phyloP scores from a whole-genome alignment of 768 basidiomycete species.

The Kwoniella dejecticola region DNA sequence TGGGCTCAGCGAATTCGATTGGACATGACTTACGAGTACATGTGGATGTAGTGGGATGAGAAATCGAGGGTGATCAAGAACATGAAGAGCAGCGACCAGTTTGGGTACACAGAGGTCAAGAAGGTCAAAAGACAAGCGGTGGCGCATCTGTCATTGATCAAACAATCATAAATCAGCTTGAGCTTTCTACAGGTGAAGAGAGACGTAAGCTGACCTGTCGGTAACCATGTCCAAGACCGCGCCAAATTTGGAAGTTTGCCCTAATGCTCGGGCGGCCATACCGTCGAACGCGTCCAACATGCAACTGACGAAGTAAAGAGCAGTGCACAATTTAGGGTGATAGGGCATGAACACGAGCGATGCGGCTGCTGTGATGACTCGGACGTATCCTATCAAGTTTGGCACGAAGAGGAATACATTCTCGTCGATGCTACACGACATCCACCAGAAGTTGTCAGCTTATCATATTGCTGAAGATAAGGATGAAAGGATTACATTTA shows the following conservation, averaged over 20 bases:
- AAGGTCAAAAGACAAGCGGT: constrained; percentile 94
- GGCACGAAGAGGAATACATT: constrained; percentile 97
- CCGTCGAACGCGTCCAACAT: constrained; percentile 95
- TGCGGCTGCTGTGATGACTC: constrained; percentile 84
- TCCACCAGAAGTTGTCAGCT: no score
- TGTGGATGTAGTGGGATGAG: constrained; percentile 98
- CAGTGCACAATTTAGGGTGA: constrained; percentile 87
- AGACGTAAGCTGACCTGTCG: constrained; percentile 74
- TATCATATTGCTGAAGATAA: background rate
- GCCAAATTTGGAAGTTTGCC: constrained; percentile 93
- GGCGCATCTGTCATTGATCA: constrained; percentile 69
- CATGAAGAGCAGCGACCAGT: constrained; percentile 83
- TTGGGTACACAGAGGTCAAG: constrained; percentile 84
- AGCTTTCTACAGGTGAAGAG: background rate
- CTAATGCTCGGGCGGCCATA: constrained; percentile 80
- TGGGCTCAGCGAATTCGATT: background rate
- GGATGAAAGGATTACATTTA: background rate
- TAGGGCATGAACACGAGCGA: constrained; percentile 92
- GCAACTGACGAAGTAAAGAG: constrained; percentile 85
- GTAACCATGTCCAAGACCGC: constrained; percentile 99
- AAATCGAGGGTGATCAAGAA: constrained; percentile 96
- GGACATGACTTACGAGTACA: constrained; percentile 78
- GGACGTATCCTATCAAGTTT: constrained; percentile 89
- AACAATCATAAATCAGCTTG: background rate
- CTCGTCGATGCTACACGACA: constrained; percentile 60